Evolutionary conservation across 371 early-diverging fungal species (phyloP).

Genomic region (Encephalitozoon cuniculi): DNA sequence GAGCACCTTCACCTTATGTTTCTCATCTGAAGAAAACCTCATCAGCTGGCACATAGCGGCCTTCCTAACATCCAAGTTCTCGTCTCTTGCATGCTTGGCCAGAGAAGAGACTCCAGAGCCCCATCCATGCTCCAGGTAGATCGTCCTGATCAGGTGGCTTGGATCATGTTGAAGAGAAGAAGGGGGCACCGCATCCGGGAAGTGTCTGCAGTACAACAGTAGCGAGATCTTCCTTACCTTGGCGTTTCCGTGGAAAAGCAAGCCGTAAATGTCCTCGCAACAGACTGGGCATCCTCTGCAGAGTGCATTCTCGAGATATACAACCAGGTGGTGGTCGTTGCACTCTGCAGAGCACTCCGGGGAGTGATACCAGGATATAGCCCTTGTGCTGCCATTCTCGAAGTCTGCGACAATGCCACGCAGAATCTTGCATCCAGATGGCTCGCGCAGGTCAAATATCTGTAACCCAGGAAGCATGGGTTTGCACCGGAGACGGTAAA

Average conservation of each 20-base stretch:
- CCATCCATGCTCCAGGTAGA: neutral
- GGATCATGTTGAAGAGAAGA: neutral
- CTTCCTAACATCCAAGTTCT: conserved; percentile 17
- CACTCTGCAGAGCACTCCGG: neutral
- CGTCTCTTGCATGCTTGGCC: conserved; percentile 14
- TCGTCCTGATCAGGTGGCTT: neutral
- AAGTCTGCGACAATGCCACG: neutral
- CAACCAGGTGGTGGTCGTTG: neutral
- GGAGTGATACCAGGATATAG: neutral
- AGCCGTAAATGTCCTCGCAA: neutral
- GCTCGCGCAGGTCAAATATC: neutral
- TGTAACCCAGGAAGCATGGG: conserved; percentile 7
- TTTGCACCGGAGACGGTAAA: neutral
- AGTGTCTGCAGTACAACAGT: neutral
- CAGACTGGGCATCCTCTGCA: neutral
- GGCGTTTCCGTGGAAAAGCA: neutral
- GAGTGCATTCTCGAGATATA: neutral
- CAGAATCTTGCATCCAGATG: neutral
- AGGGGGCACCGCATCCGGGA: neutral
- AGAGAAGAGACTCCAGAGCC: neutral
- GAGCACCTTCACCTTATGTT: neutral
- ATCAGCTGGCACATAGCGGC: neutral
- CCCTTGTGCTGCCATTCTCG: neutral
- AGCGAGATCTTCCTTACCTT: conserved; percentile 3
- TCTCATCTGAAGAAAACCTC: neutral